phyloP scores from a whole-genome alignment of 164 flowering plant species.

The Taxillus chinensis region DNA sequence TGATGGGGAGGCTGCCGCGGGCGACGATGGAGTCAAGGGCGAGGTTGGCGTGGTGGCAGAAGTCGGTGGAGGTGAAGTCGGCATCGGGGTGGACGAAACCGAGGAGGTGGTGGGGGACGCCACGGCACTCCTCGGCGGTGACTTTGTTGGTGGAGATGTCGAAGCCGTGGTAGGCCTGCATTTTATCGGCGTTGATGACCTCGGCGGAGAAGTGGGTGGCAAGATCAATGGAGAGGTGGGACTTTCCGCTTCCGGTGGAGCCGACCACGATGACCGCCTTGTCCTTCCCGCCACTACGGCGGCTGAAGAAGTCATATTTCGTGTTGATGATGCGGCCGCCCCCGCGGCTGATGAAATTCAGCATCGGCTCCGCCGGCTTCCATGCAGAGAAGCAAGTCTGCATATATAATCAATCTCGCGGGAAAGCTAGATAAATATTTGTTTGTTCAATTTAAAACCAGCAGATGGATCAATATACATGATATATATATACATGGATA shows the following conservation, averaged over 20 bases:
- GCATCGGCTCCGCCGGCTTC: conserved; percentile 25
- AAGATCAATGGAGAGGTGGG: conserved; percentile 65
- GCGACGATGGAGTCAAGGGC: conserved; percentile 35
- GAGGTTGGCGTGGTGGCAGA: conserved; percentile 23
- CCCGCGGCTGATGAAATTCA: conserved; percentile 23
- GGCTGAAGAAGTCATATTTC: conserved; percentile 20
- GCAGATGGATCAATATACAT: too few species aligned
- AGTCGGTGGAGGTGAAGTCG: conserved; percentile 45
- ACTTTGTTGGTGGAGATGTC: conserved; percentile 81
- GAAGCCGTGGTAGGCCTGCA: conserved; percentile 69
- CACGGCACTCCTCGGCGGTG: conserved; percentile 46
- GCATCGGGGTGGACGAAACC: conserved; percentile 40
- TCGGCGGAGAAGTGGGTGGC: conserved; percentile 58
- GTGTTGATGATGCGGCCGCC: not conserved
- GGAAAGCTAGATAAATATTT: not conserved
- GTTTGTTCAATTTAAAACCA: too few species aligned
- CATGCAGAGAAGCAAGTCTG: conserved; percentile 19
- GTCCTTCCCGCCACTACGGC: conserved; percentile 30
- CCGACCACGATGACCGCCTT: conserved; percentile 79
- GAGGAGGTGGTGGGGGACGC: conserved; percentile 64
- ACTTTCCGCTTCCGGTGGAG: conserved; percentile 84
- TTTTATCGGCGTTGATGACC: conserved; percentile 77
- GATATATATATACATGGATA: too few species aligned
- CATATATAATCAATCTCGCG: conserved; percentile 15
- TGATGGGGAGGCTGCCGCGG: conserved; percentile 46